A percentile compares a stretch with the other conserved stretches of the same genome.
These are phyloP conservation scores for Lenwebbia sp. DNA, from an alignment of 345 rosid genomes.

Conservation along the genomic window DNA sequence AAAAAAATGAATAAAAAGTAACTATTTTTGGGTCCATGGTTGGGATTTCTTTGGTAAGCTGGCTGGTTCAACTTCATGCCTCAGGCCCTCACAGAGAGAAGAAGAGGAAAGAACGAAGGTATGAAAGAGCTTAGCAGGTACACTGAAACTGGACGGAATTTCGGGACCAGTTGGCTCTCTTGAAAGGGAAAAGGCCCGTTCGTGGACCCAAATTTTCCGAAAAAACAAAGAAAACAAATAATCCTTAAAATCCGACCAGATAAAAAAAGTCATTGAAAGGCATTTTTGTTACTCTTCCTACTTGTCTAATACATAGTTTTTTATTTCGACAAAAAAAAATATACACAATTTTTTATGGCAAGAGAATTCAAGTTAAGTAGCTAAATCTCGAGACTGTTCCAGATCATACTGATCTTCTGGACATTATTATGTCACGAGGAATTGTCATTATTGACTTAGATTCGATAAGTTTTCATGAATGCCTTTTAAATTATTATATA, in stretches of 20 bases:
- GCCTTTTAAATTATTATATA: neutral
- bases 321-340: too few species aligned
- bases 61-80: neutral
- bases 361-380: neutral
- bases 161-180: neutral
- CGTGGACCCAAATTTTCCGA: neutral
- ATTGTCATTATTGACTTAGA: neutral
- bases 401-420: neutral
- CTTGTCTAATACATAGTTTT: neutral
- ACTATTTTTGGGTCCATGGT: neutral
- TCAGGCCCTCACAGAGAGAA: neutral
- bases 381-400: neutral
- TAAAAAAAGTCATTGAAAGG: too few species aligned
- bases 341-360: neutral
- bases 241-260: too few species aligned
- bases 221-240: neutral
- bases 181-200: neutral
- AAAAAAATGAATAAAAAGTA: neutral
- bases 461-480: neutral
- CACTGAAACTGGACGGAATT: neutral
- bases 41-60: neutral
- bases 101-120: neutral
- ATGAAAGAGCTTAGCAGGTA: neutral
- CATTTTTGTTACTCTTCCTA: fast-evolving
- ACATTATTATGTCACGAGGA: neutral